A percentile compares a stretch with the other conserved stretches of the same genome.
These are phyloP conservation scores for Dactylellina leptospora DNA, from an alignment of 2,329 filamentous ascomycete genomes.

Conservation along the genomic window DNA sequence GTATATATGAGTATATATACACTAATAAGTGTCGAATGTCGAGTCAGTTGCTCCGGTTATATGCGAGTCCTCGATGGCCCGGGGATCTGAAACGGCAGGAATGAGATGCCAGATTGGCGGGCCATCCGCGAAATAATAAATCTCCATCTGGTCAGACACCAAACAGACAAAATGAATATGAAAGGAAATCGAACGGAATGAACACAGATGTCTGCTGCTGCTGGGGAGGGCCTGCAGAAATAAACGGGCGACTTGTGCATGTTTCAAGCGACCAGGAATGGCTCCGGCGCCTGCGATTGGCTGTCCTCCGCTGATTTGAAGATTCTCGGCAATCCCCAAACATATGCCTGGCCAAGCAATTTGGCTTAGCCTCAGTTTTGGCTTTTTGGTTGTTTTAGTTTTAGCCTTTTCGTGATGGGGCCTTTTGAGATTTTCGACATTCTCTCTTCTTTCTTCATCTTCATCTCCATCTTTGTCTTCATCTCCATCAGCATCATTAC, in stretches of 20 bases:
- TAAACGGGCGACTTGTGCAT: conserved; percentile 23
- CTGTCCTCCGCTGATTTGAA: conserved; percentile 12
- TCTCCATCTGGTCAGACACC: too few species aligned
- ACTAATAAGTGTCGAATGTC: too few species aligned
- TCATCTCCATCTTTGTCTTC: not conserved
- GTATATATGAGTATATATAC: too few species aligned
- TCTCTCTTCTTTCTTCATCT: not conserved
- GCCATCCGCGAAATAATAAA: too few species aligned
- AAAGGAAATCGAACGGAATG: too few species aligned
- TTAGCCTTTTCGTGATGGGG: conserved; percentile 34
- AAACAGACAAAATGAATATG: too few species aligned
- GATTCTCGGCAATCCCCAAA: conserved; percentile 32
- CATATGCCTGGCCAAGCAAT: conserved; percentile 9
- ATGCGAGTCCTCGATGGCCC: too few species aligned
- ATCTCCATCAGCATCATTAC: not conserved
- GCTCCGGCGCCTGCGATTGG: conserved; percentile 16
- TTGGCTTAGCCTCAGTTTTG: not conserved
- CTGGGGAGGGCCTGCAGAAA: not conserved
- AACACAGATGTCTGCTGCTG: not conserved
- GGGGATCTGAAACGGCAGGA: too few species aligned
- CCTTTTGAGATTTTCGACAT: conserved; percentile 20
- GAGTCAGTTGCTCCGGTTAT: too few species aligned
- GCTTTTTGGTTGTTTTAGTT: not conserved
- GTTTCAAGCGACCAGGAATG: conserved; percentile 39
- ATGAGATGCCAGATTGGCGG: too few species aligned